phyloP scores from a whole-genome alignment of 2,329 filamentous ascomycete species.

The Aureobasidium melanogenum region DNA sequence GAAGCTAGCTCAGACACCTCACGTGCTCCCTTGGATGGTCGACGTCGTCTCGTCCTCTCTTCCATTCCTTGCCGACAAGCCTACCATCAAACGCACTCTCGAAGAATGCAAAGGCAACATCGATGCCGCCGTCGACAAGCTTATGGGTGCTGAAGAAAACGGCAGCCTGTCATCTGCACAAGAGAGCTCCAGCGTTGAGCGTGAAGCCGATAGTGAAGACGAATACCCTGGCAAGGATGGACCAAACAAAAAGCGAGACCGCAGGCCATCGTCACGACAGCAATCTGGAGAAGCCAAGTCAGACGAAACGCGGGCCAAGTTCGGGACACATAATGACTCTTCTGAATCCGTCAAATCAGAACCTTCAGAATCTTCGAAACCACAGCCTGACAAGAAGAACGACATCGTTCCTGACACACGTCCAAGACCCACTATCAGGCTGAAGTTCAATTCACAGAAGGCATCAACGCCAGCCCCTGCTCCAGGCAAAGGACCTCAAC shows the following conservation, averaged over 20 bases:
- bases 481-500: conserved; percentile 23
- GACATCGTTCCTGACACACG: neutral
- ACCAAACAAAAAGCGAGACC: conserved; percentile 45
- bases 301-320: conserved; percentile 24
- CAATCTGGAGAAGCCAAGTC: conserved; percentile 19
- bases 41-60: conserved; percentile 44
- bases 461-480: conserved; percentile 23
- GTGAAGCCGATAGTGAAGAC: conserved; percentile 44
- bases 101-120: conserved; percentile 46
- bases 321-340: conserved; percentile 23
- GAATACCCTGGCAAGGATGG: conserved; percentile 31
- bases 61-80: conserved; percentile 41
- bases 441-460: conserved; percentile 24
- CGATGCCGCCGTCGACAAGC: conserved; percentile 42
- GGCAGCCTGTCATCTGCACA: conserved; percentile 34
- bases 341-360: conserved; percentile 28
- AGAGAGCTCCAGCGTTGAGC: conserved; percentile 41
- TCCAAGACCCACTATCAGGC: conserved; percentile 17
- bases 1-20: conserved; percentile 29
- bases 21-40: conserved; percentile 48
- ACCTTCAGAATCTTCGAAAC: conserved; percentile 16
- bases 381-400: conserved; percentile 13
- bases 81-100: conserved; percentile 43
- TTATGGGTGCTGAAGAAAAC: conserved; percentile 41
- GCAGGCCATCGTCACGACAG: conserved; percentile 35